Base-by-base conservation (phyloP, 2,329 filamentous ascomycete species). In the Claviceps quebecensis region DNA sequence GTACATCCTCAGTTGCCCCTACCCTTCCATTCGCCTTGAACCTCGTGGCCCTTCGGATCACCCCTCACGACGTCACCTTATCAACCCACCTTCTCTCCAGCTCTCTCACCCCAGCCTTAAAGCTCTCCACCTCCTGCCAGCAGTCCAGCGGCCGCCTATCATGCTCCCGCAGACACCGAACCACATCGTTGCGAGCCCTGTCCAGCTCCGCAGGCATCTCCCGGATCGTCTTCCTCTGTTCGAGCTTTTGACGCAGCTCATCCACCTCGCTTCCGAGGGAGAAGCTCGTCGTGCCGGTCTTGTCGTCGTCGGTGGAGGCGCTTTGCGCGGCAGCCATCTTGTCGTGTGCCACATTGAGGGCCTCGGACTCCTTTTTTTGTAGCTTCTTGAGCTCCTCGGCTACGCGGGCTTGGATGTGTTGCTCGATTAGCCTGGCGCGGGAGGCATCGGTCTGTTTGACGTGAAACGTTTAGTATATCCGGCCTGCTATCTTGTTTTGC, bases 61-160 rank as follows among this genome's bases (percentile, higher is more conserved):
- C 46, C 16, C n/a, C 8, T 46, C 44, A 39, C 45, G 55, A 55
- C 53, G 87, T 77, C 52, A 94, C 81, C 71, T 83, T 87, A 64
- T 94, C 84, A 38, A 96, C 87, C 80, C 94, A 97, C 26, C 75
- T 76, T 69, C 81, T 84, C 78, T 96, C 91, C 69, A 96, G 68
- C 71, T 80, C 81, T 59, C 86, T 81, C 48, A 97, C 90, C 75
- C 95, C 87, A 61, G 78, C 77, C 79, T 90, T 95, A 69, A 97
- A 97, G 19, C 74, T 75, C 72, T 94, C 85, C 23, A 96, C 88
- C 77, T 96, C 89, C 69, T 83, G 78, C 86, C 87, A 96, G 77
- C 91, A 97, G 73, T 96, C 87, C 64, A 96, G 73, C 65, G 91
- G 90, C 67, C 88, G 78, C 57, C 88, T 77, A 69, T 96, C 90